Conservation (phyloP, 1,139 yeast species). For the Candida sanyaensis region DNA sequence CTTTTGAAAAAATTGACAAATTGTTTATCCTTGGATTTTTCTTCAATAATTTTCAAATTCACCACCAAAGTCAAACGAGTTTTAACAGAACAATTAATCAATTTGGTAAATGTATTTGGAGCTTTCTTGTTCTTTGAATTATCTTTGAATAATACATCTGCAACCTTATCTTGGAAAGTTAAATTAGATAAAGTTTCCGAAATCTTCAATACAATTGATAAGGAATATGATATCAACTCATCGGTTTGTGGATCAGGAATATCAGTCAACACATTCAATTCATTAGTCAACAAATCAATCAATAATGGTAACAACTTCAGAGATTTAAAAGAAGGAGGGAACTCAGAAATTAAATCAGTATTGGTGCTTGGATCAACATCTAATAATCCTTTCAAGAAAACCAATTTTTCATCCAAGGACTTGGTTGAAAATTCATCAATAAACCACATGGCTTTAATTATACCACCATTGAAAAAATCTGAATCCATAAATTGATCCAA, state of each 20-base stretch:
- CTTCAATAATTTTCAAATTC: constrained; percentile 52
- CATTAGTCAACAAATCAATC: constrained; percentile 43
- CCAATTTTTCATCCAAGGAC: constrained; percentile 62
- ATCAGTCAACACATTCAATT: constrained; percentile 26
- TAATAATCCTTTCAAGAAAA: constrained; percentile 68
- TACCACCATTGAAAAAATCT: constrained; percentile 72
- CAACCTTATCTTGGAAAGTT: constrained; percentile 73
- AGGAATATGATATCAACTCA: constrained; percentile 50
- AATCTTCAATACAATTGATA: constrained; percentile 62
- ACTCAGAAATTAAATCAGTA: constrained; percentile 54
- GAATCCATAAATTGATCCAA: constrained; percentile 55
- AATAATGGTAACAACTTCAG: constrained; percentile 77
- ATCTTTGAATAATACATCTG: constrained; percentile 32
- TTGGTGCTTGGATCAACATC: constrained; percentile 18
- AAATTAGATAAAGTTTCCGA: constrained; percentile 71
- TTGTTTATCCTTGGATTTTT: constrained; percentile 53
- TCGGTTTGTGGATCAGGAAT: constrained; percentile 23
- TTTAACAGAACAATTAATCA: constrained; percentile 34
- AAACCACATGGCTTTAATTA: constrained; percentile 79
- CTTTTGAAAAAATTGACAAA: constrained; percentile 35
- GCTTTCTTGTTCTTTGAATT: constrained; percentile 36
- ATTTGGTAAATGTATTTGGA: constrained; percentile 43
- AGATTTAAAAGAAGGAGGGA: constrained; percentile 69
- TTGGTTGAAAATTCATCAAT: constrained; percentile 85
- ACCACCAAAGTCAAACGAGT: constrained; percentile 50